phyloP scores from a whole-genome alignment of 805 yeast species.

The Hanseniaspora jakobsenii region DNA sequence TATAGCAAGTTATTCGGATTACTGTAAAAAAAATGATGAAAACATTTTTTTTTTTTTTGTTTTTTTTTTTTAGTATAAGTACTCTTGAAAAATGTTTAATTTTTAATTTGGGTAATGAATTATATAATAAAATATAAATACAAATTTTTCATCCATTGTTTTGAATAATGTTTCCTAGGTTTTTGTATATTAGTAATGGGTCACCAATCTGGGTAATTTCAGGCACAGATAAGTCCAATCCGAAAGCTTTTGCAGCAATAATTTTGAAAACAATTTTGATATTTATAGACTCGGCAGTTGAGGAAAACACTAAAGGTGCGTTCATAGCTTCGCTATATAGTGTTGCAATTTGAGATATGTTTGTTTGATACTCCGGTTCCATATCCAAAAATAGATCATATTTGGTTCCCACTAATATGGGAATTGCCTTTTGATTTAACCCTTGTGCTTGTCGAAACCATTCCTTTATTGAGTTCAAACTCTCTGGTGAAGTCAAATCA shows the following conservation, averaged over 20 bases:
- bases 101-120: constrained; percentile 29
- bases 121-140: too few species aligned
- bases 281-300: constrained; percentile 84
- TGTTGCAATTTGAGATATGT: constrained; percentile 69
- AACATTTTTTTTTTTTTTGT: too few species aligned
- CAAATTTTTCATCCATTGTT: too few species aligned
- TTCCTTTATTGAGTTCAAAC: constrained; percentile 77
- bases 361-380: constrained; percentile 68
- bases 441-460: constrained; percentile 92
- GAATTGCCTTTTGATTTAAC: constrained; percentile 79
- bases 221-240: constrained; percentile 66
- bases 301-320: constrained; percentile 73
- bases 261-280: constrained; percentile 89
- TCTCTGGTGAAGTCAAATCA: constrained; percentile 76
- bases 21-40: too few species aligned
- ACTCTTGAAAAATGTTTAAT: too few species aligned
- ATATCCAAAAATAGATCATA: constrained; percentile 76
- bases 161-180: constrained; percentile 20
- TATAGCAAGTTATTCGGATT: too few species aligned
- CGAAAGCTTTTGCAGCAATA: constrained; percentile 81
- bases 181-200: constrained; percentile 64
- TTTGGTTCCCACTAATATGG: constrained; percentile 85
- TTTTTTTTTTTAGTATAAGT: too few species aligned
- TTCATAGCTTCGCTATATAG: constrained; percentile 83
- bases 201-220: constrained; percentile 83